phyloP scores from a whole-genome alignment of 345 rosid species.

The Eucalyptus tenuipes region DNA sequence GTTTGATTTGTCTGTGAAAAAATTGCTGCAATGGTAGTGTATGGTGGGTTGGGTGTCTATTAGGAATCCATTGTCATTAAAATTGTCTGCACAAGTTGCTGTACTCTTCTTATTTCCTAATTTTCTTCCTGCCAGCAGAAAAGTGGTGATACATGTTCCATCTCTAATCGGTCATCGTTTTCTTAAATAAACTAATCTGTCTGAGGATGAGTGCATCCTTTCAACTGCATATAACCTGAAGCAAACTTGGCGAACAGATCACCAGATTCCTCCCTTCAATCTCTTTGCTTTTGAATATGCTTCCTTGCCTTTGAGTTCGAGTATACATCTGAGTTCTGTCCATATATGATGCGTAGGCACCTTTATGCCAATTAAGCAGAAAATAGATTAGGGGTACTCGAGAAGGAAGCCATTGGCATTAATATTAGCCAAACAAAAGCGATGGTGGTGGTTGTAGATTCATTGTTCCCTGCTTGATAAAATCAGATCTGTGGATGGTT shows the following conservation, averaged over 20 bases:
- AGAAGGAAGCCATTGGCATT: not conserved
- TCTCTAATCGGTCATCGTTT: not conserved
- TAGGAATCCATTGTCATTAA: not conserved
- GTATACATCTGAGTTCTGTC: not conserved
- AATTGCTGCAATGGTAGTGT: not conserved
- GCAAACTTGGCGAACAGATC: not conserved
- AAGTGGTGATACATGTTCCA: not conserved
- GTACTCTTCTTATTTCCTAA: not conserved
- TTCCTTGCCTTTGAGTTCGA: not conserved
- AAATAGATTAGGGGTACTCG: not conserved
- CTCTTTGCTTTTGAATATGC: not conserved
- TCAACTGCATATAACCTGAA: not conserved
- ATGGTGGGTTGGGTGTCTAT: not conserved
- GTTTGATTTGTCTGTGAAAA: not conserved
- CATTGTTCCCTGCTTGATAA: not conserved
- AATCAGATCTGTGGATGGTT: not conserved
- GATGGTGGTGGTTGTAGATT: not conserved
- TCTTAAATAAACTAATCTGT: not conserved
- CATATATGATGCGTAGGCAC: not conserved
- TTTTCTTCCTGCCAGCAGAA: not conserved
- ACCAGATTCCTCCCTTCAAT: not conserved
- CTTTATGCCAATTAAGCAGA: not conserved
- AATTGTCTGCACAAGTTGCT: not conserved
- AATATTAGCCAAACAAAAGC: not conserved
- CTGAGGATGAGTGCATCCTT: not conserved